These are phyloP conservation scores for Prunus campanulata DNA, from an alignment of 306 rosid species.

Conservation along the genomic window DNA sequence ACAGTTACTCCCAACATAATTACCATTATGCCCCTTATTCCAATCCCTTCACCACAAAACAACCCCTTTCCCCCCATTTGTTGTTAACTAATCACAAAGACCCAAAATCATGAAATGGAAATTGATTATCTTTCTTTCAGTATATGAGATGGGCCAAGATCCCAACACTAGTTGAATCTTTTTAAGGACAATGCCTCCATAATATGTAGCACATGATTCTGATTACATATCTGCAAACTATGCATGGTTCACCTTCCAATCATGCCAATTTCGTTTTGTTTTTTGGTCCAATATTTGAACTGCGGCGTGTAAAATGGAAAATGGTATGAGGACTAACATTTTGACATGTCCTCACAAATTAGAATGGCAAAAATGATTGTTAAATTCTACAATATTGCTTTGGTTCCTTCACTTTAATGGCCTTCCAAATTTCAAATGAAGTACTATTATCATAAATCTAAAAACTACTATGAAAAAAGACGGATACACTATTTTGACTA, in stretches of 20 bases:
- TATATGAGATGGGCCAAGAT: neutral
- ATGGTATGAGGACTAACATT: too few species aligned
- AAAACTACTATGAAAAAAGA: too few species aligned
- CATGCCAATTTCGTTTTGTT: conserved; percentile 26
- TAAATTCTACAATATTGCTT: too few species aligned
- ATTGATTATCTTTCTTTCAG: neutral
- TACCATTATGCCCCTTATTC: conserved; percentile 11
- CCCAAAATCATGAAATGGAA: neutral
- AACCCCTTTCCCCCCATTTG: conserved; percentile 12
- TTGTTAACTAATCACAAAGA: neutral
- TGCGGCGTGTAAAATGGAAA: neutral
- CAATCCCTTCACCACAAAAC: neutral
- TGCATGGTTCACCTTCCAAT: conserved; percentile 56
- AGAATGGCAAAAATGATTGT: too few species aligned
- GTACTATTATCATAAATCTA: too few species aligned
- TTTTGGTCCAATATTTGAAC: conserved; percentile 10
- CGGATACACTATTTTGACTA: fast-evolving
- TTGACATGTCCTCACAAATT: too few species aligned
- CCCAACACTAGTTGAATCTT: neutral
- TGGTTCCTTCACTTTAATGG: too few species aligned
- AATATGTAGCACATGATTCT: neutral
- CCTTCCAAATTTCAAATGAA: too few species aligned
- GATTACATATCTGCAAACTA: neutral
- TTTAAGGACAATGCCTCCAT: neutral
- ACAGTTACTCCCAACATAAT: conserved; percentile 29